A percentile compares a stretch with the other conserved stretches of the same genome.
Conservation (phyloP, 352 stramenopile genomes). For the Phytophthora kernoviae region DNA sequence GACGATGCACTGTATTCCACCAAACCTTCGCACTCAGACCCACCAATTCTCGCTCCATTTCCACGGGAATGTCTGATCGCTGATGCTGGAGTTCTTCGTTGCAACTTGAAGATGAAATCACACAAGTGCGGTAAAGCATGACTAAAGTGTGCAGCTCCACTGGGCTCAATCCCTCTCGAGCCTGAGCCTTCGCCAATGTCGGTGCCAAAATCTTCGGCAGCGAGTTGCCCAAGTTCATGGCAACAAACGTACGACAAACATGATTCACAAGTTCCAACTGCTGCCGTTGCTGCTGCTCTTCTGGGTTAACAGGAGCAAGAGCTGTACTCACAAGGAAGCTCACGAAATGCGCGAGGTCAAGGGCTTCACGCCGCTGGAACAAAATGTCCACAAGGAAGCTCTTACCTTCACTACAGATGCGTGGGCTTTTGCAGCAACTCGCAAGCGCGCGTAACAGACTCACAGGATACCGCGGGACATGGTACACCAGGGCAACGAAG, state of each 20-base stretch:
- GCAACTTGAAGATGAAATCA: conserved; percentile 40
- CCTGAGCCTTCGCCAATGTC: conserved; percentile 54
- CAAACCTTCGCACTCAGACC: conserved; percentile 26
- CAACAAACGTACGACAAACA: conserved; percentile 61
- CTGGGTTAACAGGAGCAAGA: conserved; percentile 42
- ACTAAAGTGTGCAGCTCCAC: conserved; percentile 66
- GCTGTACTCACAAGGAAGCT: conserved; percentile 83
- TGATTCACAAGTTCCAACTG: conserved; percentile 69
- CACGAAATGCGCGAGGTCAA: conserved; percentile 78
- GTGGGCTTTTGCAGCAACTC: conserved; percentile 74
- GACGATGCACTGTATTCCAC: conserved; percentile 10
- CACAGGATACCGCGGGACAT: conserved; percentile 74
- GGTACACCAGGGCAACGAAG: conserved; percentile 77
- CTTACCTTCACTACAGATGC: conserved; percentile 72
- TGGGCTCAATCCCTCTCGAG: conserved; percentile 36
- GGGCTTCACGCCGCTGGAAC: conserved; percentile 56
- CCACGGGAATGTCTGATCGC: conserved; percentile 44
- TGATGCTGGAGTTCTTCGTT: conserved; percentile 21
- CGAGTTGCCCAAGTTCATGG: conserved; percentile 72
- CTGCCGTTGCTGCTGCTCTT: conserved; percentile 27
- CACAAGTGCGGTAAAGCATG: conserved; percentile 62
- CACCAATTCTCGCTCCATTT: conserved; percentile 50
- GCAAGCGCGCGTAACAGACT: conserved; percentile 68
- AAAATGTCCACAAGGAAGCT: conserved; percentile 86
- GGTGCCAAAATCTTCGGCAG: conserved; percentile 74